Evolutionary conservation across 1,284 basidiomycete genomes (phyloP).

Genomic region (Caloboletus firmus): DNA sequence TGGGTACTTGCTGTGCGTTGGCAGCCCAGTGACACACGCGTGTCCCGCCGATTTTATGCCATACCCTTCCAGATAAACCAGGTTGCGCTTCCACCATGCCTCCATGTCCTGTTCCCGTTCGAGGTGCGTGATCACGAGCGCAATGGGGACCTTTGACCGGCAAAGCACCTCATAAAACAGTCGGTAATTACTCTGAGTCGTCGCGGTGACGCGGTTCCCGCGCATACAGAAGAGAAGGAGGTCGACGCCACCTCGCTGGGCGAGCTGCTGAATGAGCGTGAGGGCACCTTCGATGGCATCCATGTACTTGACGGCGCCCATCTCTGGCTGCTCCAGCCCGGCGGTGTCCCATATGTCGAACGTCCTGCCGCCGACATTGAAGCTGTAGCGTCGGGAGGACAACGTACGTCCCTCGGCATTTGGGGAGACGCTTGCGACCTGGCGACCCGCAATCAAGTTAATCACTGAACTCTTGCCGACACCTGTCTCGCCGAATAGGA

Average conservation of each 20-base stretch:
- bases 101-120: constrained; percentile 37
- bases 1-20: constrained; percentile 15
- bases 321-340: constrained; percentile 39
- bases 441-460: constrained; percentile 29
- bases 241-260: constrained; percentile 32
- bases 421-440: constrained; percentile 18
- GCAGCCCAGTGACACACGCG: constrained; percentile 39
- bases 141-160: constrained; percentile 34
- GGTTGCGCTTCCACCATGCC: constrained; percentile 32
- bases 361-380: constrained; percentile 13
- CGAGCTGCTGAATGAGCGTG: constrained; percentile 34
- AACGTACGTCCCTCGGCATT: constrained; percentile 20
- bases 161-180: constrained; percentile 38
- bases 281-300: constrained; percentile 35
- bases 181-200: constrained; percentile 36
- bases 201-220: constrained; percentile 33
- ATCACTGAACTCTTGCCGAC: constrained; percentile 30
- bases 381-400: constrained; percentile 28
- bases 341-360: constrained; percentile 38
- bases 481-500: constrained; percentile 29
- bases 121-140: constrained; percentile 37
- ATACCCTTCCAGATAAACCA: constrained; percentile 16
- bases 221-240: constrained; percentile 41
- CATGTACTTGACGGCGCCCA: constrained; percentile 25
- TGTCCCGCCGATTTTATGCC: constrained; percentile 30